Base-by-base conservation (phyloP, 2,329 filamentous ascomycete species). In the Diaporthe caulivora region DNA sequence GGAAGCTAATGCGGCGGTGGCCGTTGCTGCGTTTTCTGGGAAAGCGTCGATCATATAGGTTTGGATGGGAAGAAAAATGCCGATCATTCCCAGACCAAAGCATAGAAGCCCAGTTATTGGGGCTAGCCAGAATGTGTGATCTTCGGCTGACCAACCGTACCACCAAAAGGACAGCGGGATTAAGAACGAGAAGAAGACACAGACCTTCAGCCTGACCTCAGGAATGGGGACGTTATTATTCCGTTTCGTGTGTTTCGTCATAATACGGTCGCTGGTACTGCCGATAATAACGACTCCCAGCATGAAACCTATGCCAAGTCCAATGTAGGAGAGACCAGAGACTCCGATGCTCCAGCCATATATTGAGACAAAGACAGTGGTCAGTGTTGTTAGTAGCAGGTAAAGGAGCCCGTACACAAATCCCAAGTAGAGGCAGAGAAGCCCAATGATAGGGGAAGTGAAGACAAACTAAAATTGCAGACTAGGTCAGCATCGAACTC, bases 31-130 rank as follows among this genome's bases (percentile, higher is more conserved):
- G 55, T 78, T 80, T 34, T 76, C 72, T 47, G 76, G 75, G 60
- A 79, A 79, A 42, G 85, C 87, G 54, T 90, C 88, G 21, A 89
- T 86, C 2, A 88, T 83, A 72, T 90, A 90, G 0, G 86, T 87
- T 72, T 87, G 85, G 55, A 87, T 85, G 29, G 86, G 86, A 77
- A 86, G 85, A 75, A 89, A 90, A 2, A 84, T 82, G 5, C 86
- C 82, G 62, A 88, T 84, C 76, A 87, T 84, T 5, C 87, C 88
- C 2, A 84, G 79, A 0, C 87, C 86, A 71, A 90, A 85, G 26
- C 88, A 83, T 0, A 80, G 77, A 10, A 85, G 86, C 8, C 88
- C 89, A 51, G 90, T 84, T 65, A 90, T 88, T 1, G 79, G 79
- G 40, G 80, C 74, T 7, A 80, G 80, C 79, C 79, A 80, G 71